A percentile compares a stretch with the other conserved stretches of the same genome.
Evolutionary conservation across 805 yeast species (phyloP).

Genomic region (Nakazawaea siamensis): DNA sequence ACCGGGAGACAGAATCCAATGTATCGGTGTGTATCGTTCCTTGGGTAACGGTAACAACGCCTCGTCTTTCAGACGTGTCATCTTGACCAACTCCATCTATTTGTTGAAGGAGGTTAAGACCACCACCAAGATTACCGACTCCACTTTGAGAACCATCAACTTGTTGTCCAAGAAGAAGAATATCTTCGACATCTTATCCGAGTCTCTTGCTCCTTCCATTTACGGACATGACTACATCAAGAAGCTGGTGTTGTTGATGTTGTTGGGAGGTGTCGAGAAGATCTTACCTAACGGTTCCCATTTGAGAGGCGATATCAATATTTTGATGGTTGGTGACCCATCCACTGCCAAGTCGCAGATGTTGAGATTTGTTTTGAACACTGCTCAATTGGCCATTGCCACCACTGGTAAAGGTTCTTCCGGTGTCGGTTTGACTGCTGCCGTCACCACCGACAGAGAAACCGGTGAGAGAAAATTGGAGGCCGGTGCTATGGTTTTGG

Average conservation of each 20-base stretch:
- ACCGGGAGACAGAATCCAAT: conserved; percentile 93
- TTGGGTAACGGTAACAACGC: conserved; percentile 65
- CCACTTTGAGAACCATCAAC: conserved; percentile 82
- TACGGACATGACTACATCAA: conserved; percentile 90
- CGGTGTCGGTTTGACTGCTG: conserved; percentile 99
- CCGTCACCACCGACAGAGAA: conserved; percentile 92
- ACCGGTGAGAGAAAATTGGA: conserved; percentile 95
- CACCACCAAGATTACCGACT: conserved; percentile 58
- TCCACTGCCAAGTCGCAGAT: conserved; percentile 97
- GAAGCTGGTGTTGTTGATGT: conserved; percentile 82
- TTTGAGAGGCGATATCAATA: conserved; percentile 94
- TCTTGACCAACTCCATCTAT: conserved; percentile 83
- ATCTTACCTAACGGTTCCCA: conserved; percentile 93
- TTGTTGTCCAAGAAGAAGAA: conserved; percentile 61
- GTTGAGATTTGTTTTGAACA: conserved; percentile 86
- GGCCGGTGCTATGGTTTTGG: conserved; percentile 99
- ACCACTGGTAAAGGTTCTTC: conserved; percentile 99
- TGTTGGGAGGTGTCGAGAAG: conserved; percentile 91
- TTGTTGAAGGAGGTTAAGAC: conserved; percentile 67
- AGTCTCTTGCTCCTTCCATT: conserved; percentile 91
- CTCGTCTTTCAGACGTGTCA: conserved; percentile 72
- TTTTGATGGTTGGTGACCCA: conserved; percentile 97
- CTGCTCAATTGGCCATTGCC: conserved; percentile 93
- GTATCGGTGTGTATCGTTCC: conserved; percentile 90
- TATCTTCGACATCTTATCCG: conserved; percentile 71